Conservation (phyloP, 352 stramenopile species). For the Pythium pyrilobum region DNA sequence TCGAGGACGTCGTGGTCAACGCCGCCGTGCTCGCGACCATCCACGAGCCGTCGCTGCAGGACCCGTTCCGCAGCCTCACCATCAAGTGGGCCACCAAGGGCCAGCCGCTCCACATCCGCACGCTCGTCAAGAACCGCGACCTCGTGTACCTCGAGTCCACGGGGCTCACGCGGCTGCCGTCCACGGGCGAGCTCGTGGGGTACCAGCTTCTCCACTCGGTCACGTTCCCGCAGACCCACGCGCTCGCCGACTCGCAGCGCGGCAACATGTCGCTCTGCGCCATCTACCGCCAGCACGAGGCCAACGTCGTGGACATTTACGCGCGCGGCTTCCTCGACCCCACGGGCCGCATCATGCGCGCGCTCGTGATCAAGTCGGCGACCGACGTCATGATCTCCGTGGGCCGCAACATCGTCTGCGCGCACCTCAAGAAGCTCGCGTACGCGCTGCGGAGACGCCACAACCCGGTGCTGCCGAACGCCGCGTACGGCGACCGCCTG, state of each 20-base stretch:
- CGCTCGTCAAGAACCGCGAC: constrained; percentile 45
- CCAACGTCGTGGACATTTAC: constrained; percentile 44
- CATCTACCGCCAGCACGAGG: constrained; percentile 41
- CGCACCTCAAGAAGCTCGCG: constrained; percentile 43
- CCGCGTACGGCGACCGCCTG: constrained; percentile 6
- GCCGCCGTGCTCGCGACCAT: constrained; percentile 35
- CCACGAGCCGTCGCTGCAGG: constrained; percentile 23
- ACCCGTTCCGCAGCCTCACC: constrained; percentile 41
- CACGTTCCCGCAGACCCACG: constrained; percentile 34
- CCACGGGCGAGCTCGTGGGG: constrained; percentile 41
- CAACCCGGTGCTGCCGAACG: not conserved
- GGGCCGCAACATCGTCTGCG: constrained; percentile 34
- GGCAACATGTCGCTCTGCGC: constrained; percentile 43
- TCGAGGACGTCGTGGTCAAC: constrained; percentile 43
- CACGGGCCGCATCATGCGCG: constrained; percentile 30
- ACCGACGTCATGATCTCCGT: constrained; percentile 34
- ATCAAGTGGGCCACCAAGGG: constrained; percentile 56
- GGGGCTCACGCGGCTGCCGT: constrained; percentile 26
- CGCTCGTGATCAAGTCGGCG: constrained; percentile 36
- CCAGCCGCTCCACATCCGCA: constrained; percentile 26
- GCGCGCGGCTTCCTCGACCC: constrained; percentile 28
- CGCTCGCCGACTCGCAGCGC: constrained; percentile 30
- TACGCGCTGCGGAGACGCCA: constrained; percentile 11
- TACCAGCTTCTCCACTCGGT: constrained; percentile 62
- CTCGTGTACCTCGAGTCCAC: constrained; percentile 51